Evolutionary conservation across 441 rosid genomes (phyloP).

Genomic region (Omphalea diandra): DNA sequence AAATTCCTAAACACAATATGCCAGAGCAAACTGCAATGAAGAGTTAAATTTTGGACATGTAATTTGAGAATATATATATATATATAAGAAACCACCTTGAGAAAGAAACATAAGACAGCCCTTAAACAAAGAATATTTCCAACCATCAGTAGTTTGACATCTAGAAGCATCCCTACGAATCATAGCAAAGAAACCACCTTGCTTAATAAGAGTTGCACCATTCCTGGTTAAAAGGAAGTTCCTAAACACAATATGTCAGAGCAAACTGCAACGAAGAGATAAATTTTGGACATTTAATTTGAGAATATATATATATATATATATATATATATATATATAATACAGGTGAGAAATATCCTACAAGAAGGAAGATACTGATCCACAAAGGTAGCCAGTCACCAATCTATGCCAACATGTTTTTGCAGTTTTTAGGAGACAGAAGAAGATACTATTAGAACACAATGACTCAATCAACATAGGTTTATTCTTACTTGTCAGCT

Average conservation of each 20-base stretch:
- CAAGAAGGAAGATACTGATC: slow-evolving; percentile 5
- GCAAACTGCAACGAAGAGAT: slow-evolving; percentile 20
- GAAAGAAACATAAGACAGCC: slow-evolving; percentile 16
- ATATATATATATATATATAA: no score
- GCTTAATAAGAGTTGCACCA: slow-evolving; percentile 30
- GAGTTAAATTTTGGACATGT: background rate
- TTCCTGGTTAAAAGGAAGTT: slow-evolving; percentile 31
- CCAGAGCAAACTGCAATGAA: slow-evolving; percentile 26
- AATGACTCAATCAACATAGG: background rate
- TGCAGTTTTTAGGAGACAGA: background rate
- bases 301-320: background rate
- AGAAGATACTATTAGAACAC: background rate
- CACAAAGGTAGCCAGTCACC: slow-evolving; percentile 3
- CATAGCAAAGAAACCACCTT: slow-evolving; percentile 36
- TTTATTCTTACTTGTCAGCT: no score
- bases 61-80: background rate
- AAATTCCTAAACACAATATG: slow-evolving; percentile 27
- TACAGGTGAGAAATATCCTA: slow-evolving; percentile 1
- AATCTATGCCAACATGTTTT: no score
- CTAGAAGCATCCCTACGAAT: slow-evolving; percentile 29
- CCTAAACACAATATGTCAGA: slow-evolving; percentile 29
- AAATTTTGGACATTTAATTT: background rate
- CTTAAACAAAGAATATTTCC: slow-evolving; percentile 21
- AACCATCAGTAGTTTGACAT: slow-evolving; percentile 32
- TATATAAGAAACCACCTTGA: background rate